These are phyloP conservation scores for Parietichytrium sp. DNA, from an alignment of 108 stramenopile genomes.

Conservation along the genomic window DNA sequence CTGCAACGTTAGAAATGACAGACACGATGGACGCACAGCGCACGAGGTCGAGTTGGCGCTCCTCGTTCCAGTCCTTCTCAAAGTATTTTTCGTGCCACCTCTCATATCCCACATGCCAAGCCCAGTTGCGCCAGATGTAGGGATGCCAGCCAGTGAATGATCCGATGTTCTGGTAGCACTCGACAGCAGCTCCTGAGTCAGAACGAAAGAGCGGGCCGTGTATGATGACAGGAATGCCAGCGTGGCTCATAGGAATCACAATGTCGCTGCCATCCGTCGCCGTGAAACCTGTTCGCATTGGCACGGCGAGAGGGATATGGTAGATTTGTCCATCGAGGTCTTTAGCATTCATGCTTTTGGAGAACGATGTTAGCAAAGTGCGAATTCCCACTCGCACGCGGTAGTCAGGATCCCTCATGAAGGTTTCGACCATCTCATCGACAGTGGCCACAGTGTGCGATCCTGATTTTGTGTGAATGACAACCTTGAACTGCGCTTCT, in stretches of 20 bases:
- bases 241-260: conserved; percentile 31
- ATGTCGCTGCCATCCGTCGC: not conserved
- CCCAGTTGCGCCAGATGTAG: conserved; percentile 18
- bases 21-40: not conserved
- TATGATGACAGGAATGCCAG: not conserved
- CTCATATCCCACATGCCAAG: not conserved
- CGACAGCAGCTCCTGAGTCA: not conserved
- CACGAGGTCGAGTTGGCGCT: not conserved
- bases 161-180: not conserved
- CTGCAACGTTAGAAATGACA: not conserved
- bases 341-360: not conserved
- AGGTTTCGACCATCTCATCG: not conserved
- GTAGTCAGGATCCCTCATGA: not conserved
- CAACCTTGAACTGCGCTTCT: too few species aligned
- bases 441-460: not conserved
- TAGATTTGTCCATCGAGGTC: not conserved
- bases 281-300: conserved; percentile 32
- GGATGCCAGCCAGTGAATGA: conserved; percentile 32
- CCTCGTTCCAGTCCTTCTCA: not conserved
- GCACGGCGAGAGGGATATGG: conserved; percentile 13
- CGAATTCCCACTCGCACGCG: not conserved
- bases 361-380: not conserved
- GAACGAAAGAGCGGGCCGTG: not conserved
- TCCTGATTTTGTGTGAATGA: too few species aligned
- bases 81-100: not conserved